phyloP scores from a whole-genome alignment of 164 flowering plant genomes.

The Chloranthus sessilifolius region DNA sequence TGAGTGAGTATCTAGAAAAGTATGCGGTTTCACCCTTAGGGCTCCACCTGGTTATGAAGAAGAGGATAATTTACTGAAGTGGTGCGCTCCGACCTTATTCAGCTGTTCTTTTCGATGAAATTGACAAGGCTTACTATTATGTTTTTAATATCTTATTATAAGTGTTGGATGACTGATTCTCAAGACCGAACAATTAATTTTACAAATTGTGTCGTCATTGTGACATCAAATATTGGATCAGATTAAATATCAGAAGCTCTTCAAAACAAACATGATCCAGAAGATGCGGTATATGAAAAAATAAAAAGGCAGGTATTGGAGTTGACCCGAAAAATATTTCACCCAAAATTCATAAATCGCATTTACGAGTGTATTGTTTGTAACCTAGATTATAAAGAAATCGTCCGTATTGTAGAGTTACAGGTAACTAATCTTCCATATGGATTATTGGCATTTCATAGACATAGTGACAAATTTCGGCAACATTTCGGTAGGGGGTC shows the following conservation, averaged over 20 bases:
- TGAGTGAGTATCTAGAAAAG: constrained; percentile 98
- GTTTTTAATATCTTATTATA: constrained; percentile 88
- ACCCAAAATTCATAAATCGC: constrained; percentile 92
- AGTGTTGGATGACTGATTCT: constrained; percentile 86
- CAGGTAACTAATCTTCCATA: constrained; percentile 53
- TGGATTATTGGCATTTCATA: too few relatives aligned
- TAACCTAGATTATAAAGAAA: constrained; percentile 82
- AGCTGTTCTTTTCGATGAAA: constrained; percentile 91
- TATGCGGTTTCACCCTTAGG: constrained; percentile 86
- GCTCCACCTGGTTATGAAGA: constrained; percentile 97
- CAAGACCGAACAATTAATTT: constrained; percentile 88
- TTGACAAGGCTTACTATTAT: constrained; percentile 94
- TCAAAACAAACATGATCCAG: constrained; percentile 41
- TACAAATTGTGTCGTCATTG: constrained; percentile 76
- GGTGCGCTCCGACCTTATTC: constrained; percentile 79
- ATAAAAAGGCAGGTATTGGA: constrained; percentile 84
- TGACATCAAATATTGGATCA: constrained; percentile 96
- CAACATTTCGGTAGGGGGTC: too few relatives aligned
- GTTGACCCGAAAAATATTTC: constrained; percentile 79
- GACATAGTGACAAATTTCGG: too few relatives aligned
- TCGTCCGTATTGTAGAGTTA: constrained; percentile 67
- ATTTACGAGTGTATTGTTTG: constrained; percentile 92
- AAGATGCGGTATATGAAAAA: constrained; percentile 67
- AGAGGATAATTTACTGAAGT: constrained; percentile 93
- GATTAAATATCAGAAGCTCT: constrained; percentile 79